Base-by-base conservation (phyloP, 2,329 filamentous ascomycete genomes). In the Alternaria sp. region DNA sequence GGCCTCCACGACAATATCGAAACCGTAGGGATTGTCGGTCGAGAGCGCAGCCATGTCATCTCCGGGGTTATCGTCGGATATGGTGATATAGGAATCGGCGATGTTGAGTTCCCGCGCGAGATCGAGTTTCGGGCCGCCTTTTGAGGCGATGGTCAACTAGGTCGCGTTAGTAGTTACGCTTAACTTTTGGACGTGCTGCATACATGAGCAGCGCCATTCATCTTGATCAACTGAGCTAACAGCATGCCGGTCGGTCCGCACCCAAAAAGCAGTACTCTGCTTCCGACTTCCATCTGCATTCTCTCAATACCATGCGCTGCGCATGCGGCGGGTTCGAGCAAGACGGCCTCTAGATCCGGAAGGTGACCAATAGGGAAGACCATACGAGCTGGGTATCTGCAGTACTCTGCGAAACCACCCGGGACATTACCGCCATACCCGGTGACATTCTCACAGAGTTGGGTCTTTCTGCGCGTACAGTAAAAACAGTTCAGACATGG, bases 401-500 rank as follows among this genome's bases (percentile, higher is more conserved):
- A 86, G 83, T 91, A 93, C 78, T 92, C 89, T 54, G 90, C 90
- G 71, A 92, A 92, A 28, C 90, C 90, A 70, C 90, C 90, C 66
- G 90, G 87, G 79, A 91, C 84, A 68, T 86, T 88, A n/a, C 88
- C 87, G 69, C 87, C 89, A 69, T 91, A 89, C 19, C 88, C 88
- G 69, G 88, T 85, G 78, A 90, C 89, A 75, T 90, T 85, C 79
- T 91, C 89, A 77, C 90, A 93, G 59, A 91, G 86, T 50, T 92
- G 81, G 28, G 87, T 84, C 75, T 91, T 85, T 56, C 90, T 89
- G 60, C 89, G 87, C 67, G 88, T 87, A 82, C 90, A 92, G 82
- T 91, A 91, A 84, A 90, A 91, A 81, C 90, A 92, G 78, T 89
- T 86, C 52, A 87, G 87, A 79, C 90, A 92, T 46, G 91, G 86